phyloP scores from a whole-genome alignment of 176 grass and related monocot species.

The Oryza rufipogon region DNA sequence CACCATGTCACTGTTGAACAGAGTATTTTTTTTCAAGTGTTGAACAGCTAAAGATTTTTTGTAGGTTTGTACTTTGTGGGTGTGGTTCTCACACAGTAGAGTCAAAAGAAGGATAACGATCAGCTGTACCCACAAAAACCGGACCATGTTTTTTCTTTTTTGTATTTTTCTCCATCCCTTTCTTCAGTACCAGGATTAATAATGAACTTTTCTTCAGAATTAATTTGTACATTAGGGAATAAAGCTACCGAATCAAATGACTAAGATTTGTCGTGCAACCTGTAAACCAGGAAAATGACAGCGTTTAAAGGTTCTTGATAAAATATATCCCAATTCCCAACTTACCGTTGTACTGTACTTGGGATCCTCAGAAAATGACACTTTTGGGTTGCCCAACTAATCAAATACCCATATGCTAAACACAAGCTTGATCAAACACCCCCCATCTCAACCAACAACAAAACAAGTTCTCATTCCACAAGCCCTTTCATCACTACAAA shows the following conservation, averaged over 20 bases:
- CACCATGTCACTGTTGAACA: neutral
- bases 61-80: neutral
- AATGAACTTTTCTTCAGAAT: neutral
- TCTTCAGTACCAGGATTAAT: neutral
- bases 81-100: neutral
- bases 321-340: constrained; percentile 1
- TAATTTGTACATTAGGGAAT: neutral
- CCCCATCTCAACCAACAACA: no score
- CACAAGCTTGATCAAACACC: no score
- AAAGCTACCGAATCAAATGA: neutral
- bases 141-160: neutral
- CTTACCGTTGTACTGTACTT: neutral
- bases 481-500: neutral
- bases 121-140: neutral
- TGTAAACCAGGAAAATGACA: constrained; percentile 45
- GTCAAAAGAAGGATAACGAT: neutral
- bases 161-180: neutral
- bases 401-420: neutral
- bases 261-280: constrained; percentile 23
- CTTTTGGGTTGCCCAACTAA: constrained; percentile 29
- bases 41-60: no score
- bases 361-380: constrained; percentile 42
- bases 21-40: neutral
- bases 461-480: neutral
- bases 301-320: constrained; percentile 1